Base-by-base conservation (phyloP, 148 eudicot species). In the Nepenthes mirabilis region DNA sequence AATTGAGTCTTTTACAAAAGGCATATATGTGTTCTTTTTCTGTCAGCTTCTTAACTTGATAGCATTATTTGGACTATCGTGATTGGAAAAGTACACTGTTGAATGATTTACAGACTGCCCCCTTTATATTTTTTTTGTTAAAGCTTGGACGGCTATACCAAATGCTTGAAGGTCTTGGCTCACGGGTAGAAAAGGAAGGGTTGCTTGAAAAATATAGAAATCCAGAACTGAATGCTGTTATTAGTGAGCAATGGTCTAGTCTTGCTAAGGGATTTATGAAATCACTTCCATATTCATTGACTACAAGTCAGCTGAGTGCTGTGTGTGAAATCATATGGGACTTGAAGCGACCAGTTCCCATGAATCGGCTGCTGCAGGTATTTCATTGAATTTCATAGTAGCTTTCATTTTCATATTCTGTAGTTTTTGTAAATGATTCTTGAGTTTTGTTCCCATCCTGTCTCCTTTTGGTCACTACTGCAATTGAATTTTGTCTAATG, bases 311-410 rank as follows among this genome's bases (percentile, higher is more conserved):
- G 77, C 71, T 85, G 58, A 77, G 58, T 58, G 90, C 98, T 54
- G 81, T 66, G 58, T 88, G 90, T 51, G 98, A 91, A 78, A 83
- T 91, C 62, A 83, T 91, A 36, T 91, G 96, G 90, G 96, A 91
- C 75, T 76, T 91, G 14, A 88, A 77, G 80, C 81, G 75, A 52
- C 85, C 90, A 65, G 81, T 85, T 69, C 98, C 98, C 37, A 91
- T 91, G 98, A 88, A 83, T 74, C 78, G 98, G 65, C 82, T 91
- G 52, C 67, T 91, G 63, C 98, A 91, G 96, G 98, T 91, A 55
- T 70, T 75, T 57, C 36, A 62, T 54, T 54, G 1, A 11, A 55
- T 10, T 33, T 34, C 32, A 9, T 12, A 53, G 60, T 60, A 60
- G 32, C 9, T 64, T 59, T 49, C 52, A 10, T 49, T 49, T n/a